These are phyloP conservation scores for Neurospora sp. DNA, from an alignment of 495 filamentous ascomycete species.

Conservation along the genomic window DNA sequence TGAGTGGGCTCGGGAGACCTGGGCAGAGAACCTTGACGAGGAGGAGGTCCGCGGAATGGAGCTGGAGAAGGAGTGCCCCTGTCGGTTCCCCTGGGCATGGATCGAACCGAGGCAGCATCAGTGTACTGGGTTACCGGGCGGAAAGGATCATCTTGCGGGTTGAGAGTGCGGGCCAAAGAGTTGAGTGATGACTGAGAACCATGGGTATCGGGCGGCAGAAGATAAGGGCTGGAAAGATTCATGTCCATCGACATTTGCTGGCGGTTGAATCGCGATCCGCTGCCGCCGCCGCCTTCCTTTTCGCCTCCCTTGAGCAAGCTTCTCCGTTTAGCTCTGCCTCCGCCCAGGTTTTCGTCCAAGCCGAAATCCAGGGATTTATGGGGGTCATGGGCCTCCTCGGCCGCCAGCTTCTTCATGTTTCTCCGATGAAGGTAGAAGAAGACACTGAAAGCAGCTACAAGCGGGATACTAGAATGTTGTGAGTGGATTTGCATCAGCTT, in stretches of 20 bases:
- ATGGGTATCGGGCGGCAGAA: slow-evolving; percentile 73
- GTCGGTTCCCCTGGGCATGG: slow-evolving; percentile 40
- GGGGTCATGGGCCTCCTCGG: slow-evolving; percentile 78
- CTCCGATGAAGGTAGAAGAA: slow-evolving; percentile 70
- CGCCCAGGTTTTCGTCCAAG: slow-evolving; percentile 40
- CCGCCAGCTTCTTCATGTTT: slow-evolving; percentile 58
- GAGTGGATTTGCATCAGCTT: slow-evolving; percentile 18
- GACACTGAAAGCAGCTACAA: slow-evolving; percentile 55
- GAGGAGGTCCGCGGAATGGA: background rate
- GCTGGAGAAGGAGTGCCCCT: slow-evolving; percentile 24
- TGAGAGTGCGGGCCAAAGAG: slow-evolving; percentile 65
- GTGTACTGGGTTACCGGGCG: slow-evolving; percentile 55
- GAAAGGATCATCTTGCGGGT: slow-evolving; percentile 72
- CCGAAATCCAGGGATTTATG: slow-evolving; percentile 94
- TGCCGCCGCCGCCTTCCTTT: slow-evolving; percentile 27
- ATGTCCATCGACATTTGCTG: slow-evolving; percentile 83
- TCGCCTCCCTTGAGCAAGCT: slow-evolving; percentile 36
- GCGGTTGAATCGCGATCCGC: slow-evolving; percentile 42
- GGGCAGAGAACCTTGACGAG: background rate
- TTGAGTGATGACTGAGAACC: slow-evolving; percentile 76
- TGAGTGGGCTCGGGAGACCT: background rate
- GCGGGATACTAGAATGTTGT: slow-evolving; percentile 54
- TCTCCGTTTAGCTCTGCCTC: slow-evolving; percentile 34
- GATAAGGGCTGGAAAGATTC: slow-evolving; percentile 73
- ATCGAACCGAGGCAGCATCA: slow-evolving; percentile 52